Conservation (phyloP, 768 basidiomycete genomes). For the Xerocomellus intermedius region DNA sequence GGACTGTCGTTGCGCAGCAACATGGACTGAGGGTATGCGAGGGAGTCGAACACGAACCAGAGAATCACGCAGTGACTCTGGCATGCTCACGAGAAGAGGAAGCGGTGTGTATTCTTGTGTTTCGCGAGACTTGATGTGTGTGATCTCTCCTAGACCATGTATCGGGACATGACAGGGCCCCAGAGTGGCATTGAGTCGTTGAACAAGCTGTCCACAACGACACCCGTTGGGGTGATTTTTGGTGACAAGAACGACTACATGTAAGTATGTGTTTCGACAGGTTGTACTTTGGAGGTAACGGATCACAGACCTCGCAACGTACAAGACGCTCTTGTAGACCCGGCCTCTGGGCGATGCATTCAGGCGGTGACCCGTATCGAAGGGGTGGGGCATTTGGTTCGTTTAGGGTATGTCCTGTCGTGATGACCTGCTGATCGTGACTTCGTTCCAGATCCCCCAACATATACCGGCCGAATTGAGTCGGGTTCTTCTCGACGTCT, state of each 20-base stretch:
- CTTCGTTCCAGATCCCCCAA: conserved; percentile 25
- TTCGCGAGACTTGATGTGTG: neutral
- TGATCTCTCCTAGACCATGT: conserved; percentile 51
- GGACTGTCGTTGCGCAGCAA: conserved; percentile 33
- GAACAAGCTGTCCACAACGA: conserved; percentile 35
- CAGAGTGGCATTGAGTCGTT: conserved; percentile 51
- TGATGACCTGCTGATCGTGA: neutral
- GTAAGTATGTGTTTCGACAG: conserved; percentile 31
- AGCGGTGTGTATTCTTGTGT: conserved; percentile 40
- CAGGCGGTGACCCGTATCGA: conserved; percentile 23
- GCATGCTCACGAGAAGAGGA: conserved; percentile 65
- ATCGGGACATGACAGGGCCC: conserved; percentile 54
- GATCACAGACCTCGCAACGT: conserved; percentile 27
- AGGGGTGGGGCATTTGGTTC: conserved; percentile 34
- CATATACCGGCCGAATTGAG: conserved; percentile 26
- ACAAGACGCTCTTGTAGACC: conserved; percentile 34
- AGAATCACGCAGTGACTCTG: conserved; percentile 43
- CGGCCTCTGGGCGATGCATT: conserved; percentile 22
- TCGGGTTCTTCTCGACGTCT: conserved; percentile 25
- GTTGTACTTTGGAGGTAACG: neutral
- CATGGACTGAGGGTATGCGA: conserved; percentile 45
- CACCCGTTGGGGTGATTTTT: conserved; percentile 55
- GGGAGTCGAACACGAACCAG: conserved; percentile 25
- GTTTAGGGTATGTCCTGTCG: neutral
- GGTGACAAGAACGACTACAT: conserved; percentile 53